phyloP scores from a whole-genome alignment of 345 rosid genomes.

The Heritiera fomes region DNA sequence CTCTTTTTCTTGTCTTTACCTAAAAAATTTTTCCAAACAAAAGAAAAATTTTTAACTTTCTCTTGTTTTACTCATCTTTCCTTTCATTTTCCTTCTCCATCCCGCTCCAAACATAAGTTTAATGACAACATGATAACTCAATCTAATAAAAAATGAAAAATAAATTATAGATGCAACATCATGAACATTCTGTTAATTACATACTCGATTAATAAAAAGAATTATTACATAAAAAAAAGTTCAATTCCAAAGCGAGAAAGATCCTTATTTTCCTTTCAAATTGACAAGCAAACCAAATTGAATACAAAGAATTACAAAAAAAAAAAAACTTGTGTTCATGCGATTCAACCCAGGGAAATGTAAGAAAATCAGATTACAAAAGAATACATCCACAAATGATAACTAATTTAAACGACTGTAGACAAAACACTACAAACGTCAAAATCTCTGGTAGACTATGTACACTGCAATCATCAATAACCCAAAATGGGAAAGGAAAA shows the following conservation, averaged over 20 bases:
- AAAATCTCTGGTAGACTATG: constrained; percentile 38
- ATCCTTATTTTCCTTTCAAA: constrained; percentile 27
- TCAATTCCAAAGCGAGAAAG: constrained; percentile 10
- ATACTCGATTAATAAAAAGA: no score
- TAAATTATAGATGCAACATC: no score
- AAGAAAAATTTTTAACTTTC: no score
- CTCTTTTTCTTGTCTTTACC: no score
- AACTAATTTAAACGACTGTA: constrained; percentile 20
- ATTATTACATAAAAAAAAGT: background rate
- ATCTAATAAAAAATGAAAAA: no score
- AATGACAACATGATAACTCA: no score
- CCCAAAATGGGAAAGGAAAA: constrained; percentile 21
- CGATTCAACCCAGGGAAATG: background rate
- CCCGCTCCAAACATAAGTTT: no score
- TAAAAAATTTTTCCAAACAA: no score
- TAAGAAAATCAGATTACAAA: constrained; percentile 35
- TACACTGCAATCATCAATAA: constrained; percentile 36
- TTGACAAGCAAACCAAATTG: constrained; percentile 30
- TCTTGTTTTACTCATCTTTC: no score
- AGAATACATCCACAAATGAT: constrained; percentile 40
- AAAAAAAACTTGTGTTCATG: background rate
- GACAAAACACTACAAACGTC: constrained; percentile 38
- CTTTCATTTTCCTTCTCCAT: no score
- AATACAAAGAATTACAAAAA: constrained; percentile 31
- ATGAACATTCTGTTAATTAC: no score